Evolutionary conservation across 2,329 filamentous ascomycete species (phyloP).

Genomic region (Ceratocystis alfenasii): DNA sequence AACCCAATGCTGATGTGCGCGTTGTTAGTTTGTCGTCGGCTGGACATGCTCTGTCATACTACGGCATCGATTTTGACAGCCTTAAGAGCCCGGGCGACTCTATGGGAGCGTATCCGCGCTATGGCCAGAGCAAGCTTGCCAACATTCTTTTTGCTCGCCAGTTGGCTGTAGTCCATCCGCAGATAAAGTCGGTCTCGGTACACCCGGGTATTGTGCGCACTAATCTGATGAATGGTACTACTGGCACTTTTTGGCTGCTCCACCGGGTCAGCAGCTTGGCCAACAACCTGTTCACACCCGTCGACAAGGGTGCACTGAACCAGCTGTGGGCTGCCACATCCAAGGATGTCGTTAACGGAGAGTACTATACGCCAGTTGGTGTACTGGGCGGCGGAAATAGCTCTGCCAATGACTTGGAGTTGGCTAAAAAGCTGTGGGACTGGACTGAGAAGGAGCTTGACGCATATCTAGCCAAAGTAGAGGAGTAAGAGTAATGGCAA

Average conservation of each 20-base stretch:
- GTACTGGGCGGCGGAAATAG: constrained; percentile 24
- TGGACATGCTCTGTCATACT: constrained; percentile 25
- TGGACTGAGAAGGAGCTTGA: constrained; percentile 30
- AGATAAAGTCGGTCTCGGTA: constrained; percentile 26
- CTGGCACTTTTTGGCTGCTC: constrained; percentile 16
- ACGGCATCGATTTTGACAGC: constrained; percentile 28
- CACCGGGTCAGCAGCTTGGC: constrained; percentile 22
- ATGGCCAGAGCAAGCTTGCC: constrained; percentile 29
- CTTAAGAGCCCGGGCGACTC: constrained; percentile 25
- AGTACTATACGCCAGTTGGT: constrained; percentile 30
- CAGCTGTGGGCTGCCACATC: constrained; percentile 36
- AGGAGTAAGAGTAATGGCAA: neutral
- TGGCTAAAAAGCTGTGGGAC: constrained; percentile 29
- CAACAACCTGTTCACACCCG: constrained; percentile 24
- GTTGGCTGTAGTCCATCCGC: constrained; percentile 25
- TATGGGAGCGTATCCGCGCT: constrained; percentile 25
- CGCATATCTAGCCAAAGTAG: constrained; percentile 12
- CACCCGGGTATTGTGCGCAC: constrained; percentile 28
- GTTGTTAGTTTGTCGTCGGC: constrained; percentile 28
- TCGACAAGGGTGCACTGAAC: constrained; percentile 31
- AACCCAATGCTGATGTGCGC: constrained; percentile 26
- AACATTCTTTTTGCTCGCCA: constrained; percentile 28
- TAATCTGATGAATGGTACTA: constrained; percentile 25
- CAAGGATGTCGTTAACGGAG: constrained; percentile 28
- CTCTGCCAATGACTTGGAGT: constrained; percentile 25